phyloP scores from a whole-genome alignment of 163 green algal species.

The Volvox carteri region DNA sequence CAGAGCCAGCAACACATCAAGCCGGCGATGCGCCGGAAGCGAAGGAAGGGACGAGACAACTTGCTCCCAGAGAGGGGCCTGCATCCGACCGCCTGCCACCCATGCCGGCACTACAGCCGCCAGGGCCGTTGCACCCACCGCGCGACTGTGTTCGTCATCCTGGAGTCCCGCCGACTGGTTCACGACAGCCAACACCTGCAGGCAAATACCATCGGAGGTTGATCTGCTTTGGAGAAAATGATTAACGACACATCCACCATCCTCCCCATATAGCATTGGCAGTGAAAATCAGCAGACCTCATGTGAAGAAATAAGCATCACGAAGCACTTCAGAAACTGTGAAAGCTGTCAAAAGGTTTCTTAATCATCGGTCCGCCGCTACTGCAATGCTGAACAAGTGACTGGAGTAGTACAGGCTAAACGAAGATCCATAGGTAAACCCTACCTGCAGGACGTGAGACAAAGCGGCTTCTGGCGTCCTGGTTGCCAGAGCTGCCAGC shows the following conservation, averaged over 20 bases:
- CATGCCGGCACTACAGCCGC: constrained; percentile 73
- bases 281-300: constrained; percentile 56
- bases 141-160: constrained; percentile 72
- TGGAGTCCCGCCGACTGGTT: constrained; percentile 64
- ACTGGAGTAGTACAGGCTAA: neutral
- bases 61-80: constrained; percentile 64
- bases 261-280: too few relatives aligned
- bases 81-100: constrained; percentile 59
- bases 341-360: constrained; percentile 65
- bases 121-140: constrained; percentile 68
- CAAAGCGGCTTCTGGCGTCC: constrained; percentile 68
- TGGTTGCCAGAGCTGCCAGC: constrained; percentile 69
- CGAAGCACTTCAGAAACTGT: constrained; percentile 73
- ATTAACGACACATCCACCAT: too few relatives aligned
- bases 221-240: too few relatives aligned
- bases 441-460: constrained; percentile 75
- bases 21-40: constrained; percentile 64
- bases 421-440: neutral
- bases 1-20: constrained; percentile 69
- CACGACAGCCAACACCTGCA: constrained; percentile 75
- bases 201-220: too few relatives aligned
- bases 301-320: constrained; percentile 61
- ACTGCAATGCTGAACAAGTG: too few relatives aligned
- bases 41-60: constrained; percentile 67
- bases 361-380: constrained; percentile 67